Conservation (phyloP, 352 stramenopile genomes). For the Phytophthora kernoviae region DNA sequence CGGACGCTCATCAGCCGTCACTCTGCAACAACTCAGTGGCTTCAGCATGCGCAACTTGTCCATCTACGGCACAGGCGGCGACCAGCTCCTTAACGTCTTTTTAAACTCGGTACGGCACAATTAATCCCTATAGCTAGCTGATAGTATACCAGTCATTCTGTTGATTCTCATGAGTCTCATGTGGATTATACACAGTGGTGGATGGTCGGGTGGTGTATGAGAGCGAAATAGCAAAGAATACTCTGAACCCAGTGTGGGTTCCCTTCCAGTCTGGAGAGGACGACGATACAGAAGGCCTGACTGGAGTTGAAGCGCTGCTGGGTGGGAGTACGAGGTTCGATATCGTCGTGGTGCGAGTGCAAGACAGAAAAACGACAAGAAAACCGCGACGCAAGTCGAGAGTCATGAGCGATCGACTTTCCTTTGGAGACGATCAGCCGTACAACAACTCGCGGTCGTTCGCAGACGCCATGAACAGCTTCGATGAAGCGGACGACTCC, state of each 20-base stretch:
- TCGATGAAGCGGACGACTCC: slow-evolving; percentile 37
- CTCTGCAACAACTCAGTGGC: slow-evolving; percentile 74
- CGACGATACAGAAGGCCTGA: slow-evolving; percentile 24
- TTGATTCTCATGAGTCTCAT: background rate
- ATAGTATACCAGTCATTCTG: background rate
- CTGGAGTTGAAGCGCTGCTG: slow-evolving; percentile 44
- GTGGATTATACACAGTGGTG: slow-evolving; percentile 49
- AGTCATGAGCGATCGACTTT: slow-evolving; percentile 39
- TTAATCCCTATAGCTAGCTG: background rate
- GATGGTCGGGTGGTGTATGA: slow-evolving; percentile 72
- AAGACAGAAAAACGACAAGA: slow-evolving; percentile 47
- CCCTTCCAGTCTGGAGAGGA: slow-evolving; percentile 66
- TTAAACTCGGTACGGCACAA: slow-evolving; percentile 59
- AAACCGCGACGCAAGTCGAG: slow-evolving; percentile 56
- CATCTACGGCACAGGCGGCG: slow-evolving; percentile 44
- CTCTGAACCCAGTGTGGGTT: slow-evolving; percentile 84
- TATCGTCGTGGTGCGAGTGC: slow-evolving; percentile 68
- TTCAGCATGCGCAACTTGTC: slow-evolving; percentile 84
- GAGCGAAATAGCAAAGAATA: slow-evolving; percentile 72
- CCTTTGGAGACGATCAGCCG: slow-evolving; percentile 50
- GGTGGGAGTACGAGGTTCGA: slow-evolving; percentile 63
- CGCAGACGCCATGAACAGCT: slow-evolving; percentile 34
- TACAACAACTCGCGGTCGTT: slow-evolving; percentile 52
- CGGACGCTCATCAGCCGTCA: slow-evolving; percentile 43
- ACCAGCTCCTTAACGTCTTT: slow-evolving; percentile 75